Evolutionary conservation across 192 early-diverging fungal species (phyloP).

Genomic region (Backusella luteola): DNA sequence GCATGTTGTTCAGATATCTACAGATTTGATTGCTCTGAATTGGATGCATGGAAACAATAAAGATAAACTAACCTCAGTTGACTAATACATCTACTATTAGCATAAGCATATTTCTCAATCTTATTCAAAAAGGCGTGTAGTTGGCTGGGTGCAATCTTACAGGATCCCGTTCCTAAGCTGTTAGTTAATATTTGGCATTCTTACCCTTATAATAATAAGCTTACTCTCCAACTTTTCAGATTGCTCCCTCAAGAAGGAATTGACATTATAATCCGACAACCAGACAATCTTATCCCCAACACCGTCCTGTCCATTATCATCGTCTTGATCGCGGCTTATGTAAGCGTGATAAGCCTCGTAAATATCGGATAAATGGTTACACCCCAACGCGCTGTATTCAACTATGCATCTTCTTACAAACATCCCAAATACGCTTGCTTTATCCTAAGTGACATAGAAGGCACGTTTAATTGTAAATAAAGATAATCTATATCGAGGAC

Average conservation of each 20-base stretch:
- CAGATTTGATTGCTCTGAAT: not conserved
- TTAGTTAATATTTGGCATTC: not conserved
- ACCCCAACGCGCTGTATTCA: not conserved
- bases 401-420: not conserved
- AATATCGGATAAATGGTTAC: not conserved
- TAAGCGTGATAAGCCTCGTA: not conserved
- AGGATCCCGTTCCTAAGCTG: not conserved
- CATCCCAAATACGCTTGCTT: conserved; percentile 1
- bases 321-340: not conserved
- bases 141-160: not conserved
- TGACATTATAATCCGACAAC: not conserved
- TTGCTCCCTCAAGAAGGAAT: not conserved
- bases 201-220: not conserved
- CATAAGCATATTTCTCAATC: not conserved
- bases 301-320: not conserved
- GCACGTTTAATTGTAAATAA: not conserved
- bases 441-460: not conserved
- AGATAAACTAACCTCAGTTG: not conserved
- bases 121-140: not conserved
- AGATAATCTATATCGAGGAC: not conserved
- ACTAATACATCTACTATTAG: not conserved
- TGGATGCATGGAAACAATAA: not conserved
- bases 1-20: conserved; percentile 2
- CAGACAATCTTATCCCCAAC: not conserved
- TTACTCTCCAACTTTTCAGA: not conserved